Percentiles rank a stretch among this genome's conserved stretches.
Evolutionary conservation across 2,329 filamentous ascomycete genomes (phyloP).

Genomic region (Amphichorda felina): DNA sequence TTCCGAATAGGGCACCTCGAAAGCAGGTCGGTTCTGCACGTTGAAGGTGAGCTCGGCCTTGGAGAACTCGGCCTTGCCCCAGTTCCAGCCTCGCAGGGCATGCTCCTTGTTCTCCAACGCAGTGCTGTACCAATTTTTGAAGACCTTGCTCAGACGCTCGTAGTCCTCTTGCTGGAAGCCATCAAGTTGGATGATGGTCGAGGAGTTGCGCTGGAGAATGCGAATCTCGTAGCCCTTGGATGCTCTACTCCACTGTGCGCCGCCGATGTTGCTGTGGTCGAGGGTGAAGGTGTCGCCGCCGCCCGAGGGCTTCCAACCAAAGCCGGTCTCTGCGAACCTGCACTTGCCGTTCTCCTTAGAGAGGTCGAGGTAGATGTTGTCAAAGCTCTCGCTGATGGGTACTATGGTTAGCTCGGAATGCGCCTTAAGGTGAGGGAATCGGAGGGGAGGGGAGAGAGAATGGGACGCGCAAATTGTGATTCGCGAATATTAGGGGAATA

Average conservation of each 20-base stretch:
- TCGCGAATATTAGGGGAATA: conserved; percentile 1
- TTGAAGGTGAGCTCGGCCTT: conserved; percentile 95
- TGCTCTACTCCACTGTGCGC: conserved; percentile 89
- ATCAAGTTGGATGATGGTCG: conserved; percentile 83
- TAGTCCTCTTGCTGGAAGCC: conserved; percentile 93
- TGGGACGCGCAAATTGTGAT: not conserved
- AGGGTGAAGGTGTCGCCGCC: conserved; percentile 91
- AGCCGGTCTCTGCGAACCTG: conserved; percentile 84
- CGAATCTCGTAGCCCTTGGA: conserved; percentile 90
- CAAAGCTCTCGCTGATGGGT: conserved; percentile 68
- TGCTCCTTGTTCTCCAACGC: conserved; percentile 89
- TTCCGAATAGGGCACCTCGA: conserved; percentile 94
- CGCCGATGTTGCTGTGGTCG: conserved; percentile 72
- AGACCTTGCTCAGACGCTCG: conserved; percentile 80
- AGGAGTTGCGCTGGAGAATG: conserved; percentile 72
- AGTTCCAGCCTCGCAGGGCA: conserved; percentile 94
- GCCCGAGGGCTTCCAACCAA: conserved; percentile 86
- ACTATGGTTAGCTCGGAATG: not conserved
- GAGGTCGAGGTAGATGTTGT: conserved; percentile 92
- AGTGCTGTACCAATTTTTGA: conserved; percentile 97
- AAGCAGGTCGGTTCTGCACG: conserved; percentile 90
- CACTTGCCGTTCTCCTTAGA: conserved; percentile 89
- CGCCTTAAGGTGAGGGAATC: too few species aligned
- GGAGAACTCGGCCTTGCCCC: conserved; percentile 95
- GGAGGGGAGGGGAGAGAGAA: not conserved